A percentile compares a stretch with the other conserved stretches of the same genome.
Conservation (phyloP, 2,329 filamentous ascomycete genomes). For the Microcera coccophila region DNA sequence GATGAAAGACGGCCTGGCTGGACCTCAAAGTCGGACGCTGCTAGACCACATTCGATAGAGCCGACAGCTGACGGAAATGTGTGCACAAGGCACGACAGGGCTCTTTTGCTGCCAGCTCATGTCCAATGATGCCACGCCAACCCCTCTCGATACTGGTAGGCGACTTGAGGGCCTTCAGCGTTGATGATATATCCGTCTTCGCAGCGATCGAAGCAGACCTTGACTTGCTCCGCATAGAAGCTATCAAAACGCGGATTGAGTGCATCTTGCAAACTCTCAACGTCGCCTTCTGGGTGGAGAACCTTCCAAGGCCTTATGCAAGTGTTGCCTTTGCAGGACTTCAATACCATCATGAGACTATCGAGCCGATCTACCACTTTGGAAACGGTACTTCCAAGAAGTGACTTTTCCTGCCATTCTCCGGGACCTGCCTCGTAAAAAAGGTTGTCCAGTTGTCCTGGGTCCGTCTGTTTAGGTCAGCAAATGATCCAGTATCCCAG, state of each 20-base stretch:
- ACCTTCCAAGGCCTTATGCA: slow-evolving; percentile 56
- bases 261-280: slow-evolving; percentile 50
- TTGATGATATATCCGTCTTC: slow-evolving; percentile 53
- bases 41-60: too few relatives aligned
- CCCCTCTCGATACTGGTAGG: slow-evolving; percentile 25
- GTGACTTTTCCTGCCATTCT: not conserved
- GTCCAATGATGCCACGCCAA: slow-evolving; percentile 29
- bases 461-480: slow-evolving; percentile 42
- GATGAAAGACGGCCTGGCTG: too few relatives aligned
- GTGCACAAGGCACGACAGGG: not conserved
- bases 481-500: not conserved
- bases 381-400: slow-evolving; percentile 24
- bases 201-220: slow-evolving; percentile 51
- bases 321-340: slow-evolving; percentile 53
- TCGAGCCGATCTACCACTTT: slow-evolving; percentile 52
- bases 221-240: slow-evolving; percentile 48
- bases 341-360: slow-evolving; percentile 55
- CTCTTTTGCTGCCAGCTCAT: slow-evolving; percentile 4
- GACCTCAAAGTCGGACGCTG: too few relatives aligned
- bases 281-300: slow-evolving; percentile 51
- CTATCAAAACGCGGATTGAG: slow-evolving; percentile 44
- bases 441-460: slow-evolving; percentile 49
- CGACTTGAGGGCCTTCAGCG: slow-evolving; percentile 50
- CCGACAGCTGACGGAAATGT: too few relatives aligned
- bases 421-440: slow-evolving; percentile 2